phyloP scores from a whole-genome alignment of 140 eudicot species.

The Senecio squalidus region DNA sequence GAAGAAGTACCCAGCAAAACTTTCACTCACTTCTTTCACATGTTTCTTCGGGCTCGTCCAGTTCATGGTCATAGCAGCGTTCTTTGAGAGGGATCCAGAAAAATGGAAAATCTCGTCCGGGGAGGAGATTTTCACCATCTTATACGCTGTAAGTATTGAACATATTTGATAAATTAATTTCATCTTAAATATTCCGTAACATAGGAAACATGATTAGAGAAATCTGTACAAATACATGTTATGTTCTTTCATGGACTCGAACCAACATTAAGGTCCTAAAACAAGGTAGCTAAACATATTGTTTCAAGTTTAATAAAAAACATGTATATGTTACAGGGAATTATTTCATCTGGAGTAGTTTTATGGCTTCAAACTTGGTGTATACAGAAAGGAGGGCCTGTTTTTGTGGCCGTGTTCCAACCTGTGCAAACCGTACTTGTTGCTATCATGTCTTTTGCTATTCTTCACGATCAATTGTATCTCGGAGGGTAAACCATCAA shows the following conservation, averaged over 20 bases:
- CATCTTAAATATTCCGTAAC: not conserved
- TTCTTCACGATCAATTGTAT: constrained; percentile 70
- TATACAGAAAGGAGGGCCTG: constrained; percentile 85
- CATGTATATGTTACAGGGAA: constrained; percentile 33
- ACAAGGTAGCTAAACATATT: too few species aligned
- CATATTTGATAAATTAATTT: not conserved
- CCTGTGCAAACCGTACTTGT: constrained; percentile 86
- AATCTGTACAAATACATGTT: too few species aligned
- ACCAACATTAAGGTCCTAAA: too few species aligned
- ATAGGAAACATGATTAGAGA: too few species aligned
- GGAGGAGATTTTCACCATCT: constrained; percentile 61
- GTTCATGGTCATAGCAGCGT: constrained; percentile 63
- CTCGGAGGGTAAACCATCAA: constrained; percentile 58
- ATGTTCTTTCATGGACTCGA: too few species aligned
- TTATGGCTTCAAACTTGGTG: constrained; percentile 85
- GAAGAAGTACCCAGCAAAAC: constrained; percentile 85
- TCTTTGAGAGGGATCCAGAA: constrained; percentile 49
- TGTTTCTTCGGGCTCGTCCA: constrained; percentile 80
- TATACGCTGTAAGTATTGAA: constrained; percentile 58
- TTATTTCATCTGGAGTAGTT: constrained; percentile 70
- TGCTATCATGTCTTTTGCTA: constrained; percentile 64
- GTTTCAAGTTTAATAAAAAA: too few species aligned
- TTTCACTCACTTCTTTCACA: constrained; percentile 79
- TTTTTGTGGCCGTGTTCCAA: constrained; percentile 81
- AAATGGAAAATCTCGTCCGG: constrained; percentile 63